Evolutionary conservation across 2,329 filamentous ascomycete genomes (phyloP), one percentile per base, ranked within the genome.

Genomic region (Fusarium chlamydosporum): DNA sequence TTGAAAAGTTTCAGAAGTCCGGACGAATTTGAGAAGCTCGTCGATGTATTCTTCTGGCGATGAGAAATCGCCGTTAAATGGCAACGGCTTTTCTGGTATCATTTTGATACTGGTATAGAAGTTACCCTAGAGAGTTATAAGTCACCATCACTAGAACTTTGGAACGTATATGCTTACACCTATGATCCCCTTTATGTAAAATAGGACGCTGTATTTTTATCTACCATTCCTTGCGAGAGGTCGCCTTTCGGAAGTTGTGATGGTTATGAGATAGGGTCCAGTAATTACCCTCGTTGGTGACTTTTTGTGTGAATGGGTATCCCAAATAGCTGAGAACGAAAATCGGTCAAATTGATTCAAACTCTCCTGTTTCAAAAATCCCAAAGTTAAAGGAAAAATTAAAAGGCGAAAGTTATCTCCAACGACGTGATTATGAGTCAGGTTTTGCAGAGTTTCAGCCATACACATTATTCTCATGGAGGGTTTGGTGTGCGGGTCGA

Each of bases 41-140:
- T 92, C 84, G 48, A 97, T 86, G 78, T 97, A 99, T 54, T 89
- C 86, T 47, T 97, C 92, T 7, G 89, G 81, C 43, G 87, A 88
- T 37, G 82, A 77, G 83, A 95, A 97, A 73, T 88, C 87, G 51
- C 89, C 84, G 34, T 87, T 84, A 75, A 92, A 87, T 2, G 94
- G 94, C 26, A 97, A 85, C 13, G 83, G 82, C 54, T 83, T 84
- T 33, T 80, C 73, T 13, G 86, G 85, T 72, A 80, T 79, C 83
- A 86, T 87, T 43, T 47, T 71, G 41, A 47, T 31, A 18, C n/a
- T 42, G 42, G 33, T 33, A 16, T 53, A 11, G n/a, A 15, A 33
- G 41, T 50, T 74, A 74, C 71, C 72, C 69, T 74, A 47, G 11
- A 72, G 67, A 20, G 11, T 46, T 48, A 37, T 63, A 31, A 61